Evolutionary conservation across 2,329 filamentous ascomycete genomes (phyloP).

Genomic region (Amylocarpus encephaloides): DNA sequence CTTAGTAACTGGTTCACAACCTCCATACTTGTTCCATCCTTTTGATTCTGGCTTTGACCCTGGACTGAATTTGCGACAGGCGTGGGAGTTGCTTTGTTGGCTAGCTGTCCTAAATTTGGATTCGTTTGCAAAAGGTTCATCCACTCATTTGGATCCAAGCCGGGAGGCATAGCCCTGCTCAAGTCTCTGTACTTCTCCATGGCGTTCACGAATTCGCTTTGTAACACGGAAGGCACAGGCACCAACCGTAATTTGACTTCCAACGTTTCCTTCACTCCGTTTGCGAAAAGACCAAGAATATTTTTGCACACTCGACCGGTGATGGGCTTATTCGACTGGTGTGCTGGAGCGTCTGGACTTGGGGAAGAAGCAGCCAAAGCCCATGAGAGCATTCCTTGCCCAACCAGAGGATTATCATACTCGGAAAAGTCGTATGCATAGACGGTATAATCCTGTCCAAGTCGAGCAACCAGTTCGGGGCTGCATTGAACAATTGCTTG

Average conservation of each 20-base stretch:
- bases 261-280: conserved; percentile 77
- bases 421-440: conserved; percentile 97
- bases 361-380: conserved; percentile 55
- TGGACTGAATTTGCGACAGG: background rate
- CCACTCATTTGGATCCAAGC: conserved; percentile 71
- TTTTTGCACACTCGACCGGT: conserved; percentile 90
- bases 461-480: conserved; percentile 73
- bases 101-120: conserved; percentile 41
- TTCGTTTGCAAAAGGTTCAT: conserved; percentile 69
- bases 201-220: conserved; percentile 53
- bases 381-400: conserved; percentile 91
- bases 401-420: conserved; percentile 84
- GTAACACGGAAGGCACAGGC: conserved; percentile 54
- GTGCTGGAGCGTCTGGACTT: conserved; percentile 46
- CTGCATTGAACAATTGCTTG: conserved; percentile 73
- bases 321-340: conserved; percentile 63
- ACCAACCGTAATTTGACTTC: conserved; percentile 89
- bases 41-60: conserved; percentile 10
- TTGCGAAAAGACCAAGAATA: conserved; percentile 73
- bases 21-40: conserved; percentile 30
- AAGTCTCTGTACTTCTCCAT: conserved; percentile 55
- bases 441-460: conserved; percentile 79
- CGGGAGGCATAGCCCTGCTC: conserved; percentile 50
- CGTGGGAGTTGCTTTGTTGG: conserved; percentile 17
- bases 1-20: conserved; percentile 36